Percentiles rank a stretch among this genome's conserved stretches.
Conservation (phyloP, 1,284 basidiomycete genomes). For the Moniliophthora roreri region DNA sequence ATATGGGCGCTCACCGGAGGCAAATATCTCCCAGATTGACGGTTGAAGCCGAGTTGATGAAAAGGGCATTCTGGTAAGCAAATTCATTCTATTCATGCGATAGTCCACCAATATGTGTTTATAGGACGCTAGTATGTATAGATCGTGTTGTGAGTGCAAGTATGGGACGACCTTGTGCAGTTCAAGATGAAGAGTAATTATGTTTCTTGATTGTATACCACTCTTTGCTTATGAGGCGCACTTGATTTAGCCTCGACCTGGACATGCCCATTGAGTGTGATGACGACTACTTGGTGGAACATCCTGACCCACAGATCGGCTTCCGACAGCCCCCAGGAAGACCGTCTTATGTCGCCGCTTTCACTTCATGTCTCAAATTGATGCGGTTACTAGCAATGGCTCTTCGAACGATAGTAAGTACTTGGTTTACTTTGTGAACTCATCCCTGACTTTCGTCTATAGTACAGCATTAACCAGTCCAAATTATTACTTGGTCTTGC, state of each 20-base stretch:
- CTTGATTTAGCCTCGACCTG: background rate
- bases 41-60: conserved; percentile 68
- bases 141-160: background rate
- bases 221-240: background rate
- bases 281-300: conserved; percentile 1
- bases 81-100: too few relatives aligned
- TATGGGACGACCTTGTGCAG: background rate
- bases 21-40: conserved; percentile 37
- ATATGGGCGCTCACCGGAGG: conserved; percentile 64
- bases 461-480: conserved; percentile 77
- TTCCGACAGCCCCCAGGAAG: background rate
- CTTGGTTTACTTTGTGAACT: too few relatives aligned
- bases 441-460: background rate
- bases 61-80: conserved; percentile 74
- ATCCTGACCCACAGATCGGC: background rate
- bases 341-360: background rate
- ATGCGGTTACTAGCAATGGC: background rate
- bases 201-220: background rate
- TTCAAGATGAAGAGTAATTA: background rate
- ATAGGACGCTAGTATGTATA: background rate
- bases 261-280: conserved; percentile 2
- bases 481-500: conserved; percentile 57
- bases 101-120: too few relatives aligned
- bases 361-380: background rate
- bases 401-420: background rate